A percentile compares a stretch with the other conserved stretches of the same genome.
Evolutionary conservation across 106 monocot species (phyloP).

Genomic region (Narthecium ossifragum): DNA sequence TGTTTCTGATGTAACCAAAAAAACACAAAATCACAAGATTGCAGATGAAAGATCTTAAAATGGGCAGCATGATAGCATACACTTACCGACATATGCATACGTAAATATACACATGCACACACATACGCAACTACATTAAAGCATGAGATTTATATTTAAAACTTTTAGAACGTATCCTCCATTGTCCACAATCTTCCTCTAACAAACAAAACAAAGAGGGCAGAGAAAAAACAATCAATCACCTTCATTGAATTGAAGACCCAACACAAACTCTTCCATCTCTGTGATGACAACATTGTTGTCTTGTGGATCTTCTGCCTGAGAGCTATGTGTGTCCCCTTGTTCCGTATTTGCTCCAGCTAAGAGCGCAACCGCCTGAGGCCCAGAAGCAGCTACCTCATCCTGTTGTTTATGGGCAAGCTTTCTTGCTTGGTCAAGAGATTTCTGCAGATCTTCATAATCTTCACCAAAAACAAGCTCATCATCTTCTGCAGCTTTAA

Average conservation of each 20-base stretch:
- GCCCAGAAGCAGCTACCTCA: conserved; percentile 43
- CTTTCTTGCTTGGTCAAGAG: conserved; percentile 84
- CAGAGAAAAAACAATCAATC: too few species aligned
- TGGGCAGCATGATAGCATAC: too few species aligned
- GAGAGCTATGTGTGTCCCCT: conserved; percentile 18
- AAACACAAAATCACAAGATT: too few species aligned
- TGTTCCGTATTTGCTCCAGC: conserved; percentile 41
- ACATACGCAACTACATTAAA: too few species aligned
- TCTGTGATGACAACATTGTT: conserved; percentile 91
- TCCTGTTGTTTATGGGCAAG: conserved; percentile 59
- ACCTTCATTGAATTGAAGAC: conserved; percentile 94
- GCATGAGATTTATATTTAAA: too few species aligned
- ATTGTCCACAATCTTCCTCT: too few species aligned
- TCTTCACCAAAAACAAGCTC: conserved; percentile 84
- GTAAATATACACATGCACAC: too few species aligned
- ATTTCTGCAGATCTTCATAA: conserved; percentile 90
- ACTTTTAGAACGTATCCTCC: too few species aligned
- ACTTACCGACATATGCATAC: too few species aligned
- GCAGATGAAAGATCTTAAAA: too few species aligned
- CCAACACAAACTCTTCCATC: conserved; percentile 96
- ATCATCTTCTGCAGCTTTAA: conserved; percentile 36
- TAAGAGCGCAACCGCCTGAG: conserved; percentile 49
- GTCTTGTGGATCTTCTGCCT: conserved; percentile 32
- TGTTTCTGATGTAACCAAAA: conserved; percentile 52
- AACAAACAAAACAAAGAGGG: too few species aligned